Conservation (phyloP, 768 basidiomycete genomes). For the Pulveroboletus sp. region DNA sequence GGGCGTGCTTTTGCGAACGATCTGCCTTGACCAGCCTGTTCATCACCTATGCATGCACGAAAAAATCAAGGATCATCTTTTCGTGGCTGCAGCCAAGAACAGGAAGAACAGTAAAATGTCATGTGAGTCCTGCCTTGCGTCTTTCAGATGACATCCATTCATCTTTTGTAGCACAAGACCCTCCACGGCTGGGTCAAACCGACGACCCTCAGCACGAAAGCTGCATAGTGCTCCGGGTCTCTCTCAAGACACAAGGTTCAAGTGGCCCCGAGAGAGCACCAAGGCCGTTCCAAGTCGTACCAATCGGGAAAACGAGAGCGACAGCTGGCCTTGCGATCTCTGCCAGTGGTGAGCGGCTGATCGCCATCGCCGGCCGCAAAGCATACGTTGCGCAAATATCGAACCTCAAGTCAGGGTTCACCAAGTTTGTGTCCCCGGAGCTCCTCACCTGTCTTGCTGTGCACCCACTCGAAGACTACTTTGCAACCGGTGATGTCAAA, state of each 20-base stretch:
- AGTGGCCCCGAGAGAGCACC: conserved; percentile 38
- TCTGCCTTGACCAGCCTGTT: conserved; percentile 66
- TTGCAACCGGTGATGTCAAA: conserved; percentile 87
- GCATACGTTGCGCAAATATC: conserved; percentile 66
- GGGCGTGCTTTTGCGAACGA: conserved; percentile 68
- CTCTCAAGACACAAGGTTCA: conserved; percentile 41
- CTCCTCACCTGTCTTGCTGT: conserved; percentile 78
- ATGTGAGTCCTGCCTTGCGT: conserved; percentile 9
- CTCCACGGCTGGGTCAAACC: neutral
- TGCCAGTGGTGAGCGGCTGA: conserved; percentile 71
- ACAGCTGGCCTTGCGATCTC: conserved; percentile 68
- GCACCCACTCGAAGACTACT: conserved; percentile 88
- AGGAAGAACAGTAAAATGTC: conserved; percentile 39
- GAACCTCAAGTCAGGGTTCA: conserved; percentile 60
- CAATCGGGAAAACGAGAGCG: conserved; percentile 63
- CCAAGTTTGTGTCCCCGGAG: conserved; percentile 80
- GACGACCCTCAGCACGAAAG: conserved; percentile 38
- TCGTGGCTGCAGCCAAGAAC: conserved; percentile 57
- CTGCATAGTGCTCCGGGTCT: conserved; percentile 54
- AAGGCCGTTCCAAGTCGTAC: conserved; percentile 45
- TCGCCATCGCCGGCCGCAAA: conserved; percentile 70
- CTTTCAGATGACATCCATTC: neutral
- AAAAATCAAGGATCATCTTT: conserved; percentile 61
- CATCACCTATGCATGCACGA: conserved; percentile 68
- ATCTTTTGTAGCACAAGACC: conserved; percentile 11